Evolutionary conservation across 2,329 filamentous ascomycete genomes (phyloP).

Genomic region (Cladosporium phlei): DNA sequence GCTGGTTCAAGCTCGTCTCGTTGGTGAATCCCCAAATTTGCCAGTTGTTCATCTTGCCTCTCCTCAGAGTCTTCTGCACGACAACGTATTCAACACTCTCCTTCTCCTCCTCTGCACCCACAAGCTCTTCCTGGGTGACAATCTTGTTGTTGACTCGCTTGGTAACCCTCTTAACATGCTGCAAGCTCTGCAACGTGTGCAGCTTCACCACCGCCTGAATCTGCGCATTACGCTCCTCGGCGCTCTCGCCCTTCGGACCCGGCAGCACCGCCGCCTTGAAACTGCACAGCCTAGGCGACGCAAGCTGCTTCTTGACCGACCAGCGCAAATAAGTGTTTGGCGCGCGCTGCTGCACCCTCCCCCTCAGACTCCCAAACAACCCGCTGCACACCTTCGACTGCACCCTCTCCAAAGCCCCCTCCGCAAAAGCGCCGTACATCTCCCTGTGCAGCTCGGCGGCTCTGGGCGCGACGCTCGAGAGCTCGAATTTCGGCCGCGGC

Average conservation of each 20-base stretch:
- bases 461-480: constrained; percentile 33
- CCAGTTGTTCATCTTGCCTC: constrained; percentile 42
- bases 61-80: constrained; percentile 43
- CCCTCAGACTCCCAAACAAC: constrained; percentile 24
- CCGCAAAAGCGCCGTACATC: constrained; percentile 47
- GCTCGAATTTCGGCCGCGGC: constrained; percentile 28
- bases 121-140: constrained; percentile 28
- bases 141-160: constrained; percentile 11
- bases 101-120: constrained; percentile 31
- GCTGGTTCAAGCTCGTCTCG: constrained; percentile 38
- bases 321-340: constrained; percentile 29
- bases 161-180: constrained; percentile 18
- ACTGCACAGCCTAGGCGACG: constrained; percentile 23
- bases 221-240: constrained; percentile 11
- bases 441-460: constrained; percentile 39
- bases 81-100: constrained; percentile 48
- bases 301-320: constrained; percentile 27
- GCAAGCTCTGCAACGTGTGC: constrained; percentile 25
- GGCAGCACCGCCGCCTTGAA: constrained; percentile 21
- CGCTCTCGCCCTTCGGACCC: neutral
- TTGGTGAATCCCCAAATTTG: constrained; percentile 47
- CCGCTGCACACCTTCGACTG: constrained; percentile 21
- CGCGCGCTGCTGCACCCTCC: constrained; percentile 33
- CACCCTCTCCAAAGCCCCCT: constrained; percentile 31
- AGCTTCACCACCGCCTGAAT: constrained; percentile 31